Conservation (phyloP, 306 rosid species). For the Gillenia trifoliata region DNA sequence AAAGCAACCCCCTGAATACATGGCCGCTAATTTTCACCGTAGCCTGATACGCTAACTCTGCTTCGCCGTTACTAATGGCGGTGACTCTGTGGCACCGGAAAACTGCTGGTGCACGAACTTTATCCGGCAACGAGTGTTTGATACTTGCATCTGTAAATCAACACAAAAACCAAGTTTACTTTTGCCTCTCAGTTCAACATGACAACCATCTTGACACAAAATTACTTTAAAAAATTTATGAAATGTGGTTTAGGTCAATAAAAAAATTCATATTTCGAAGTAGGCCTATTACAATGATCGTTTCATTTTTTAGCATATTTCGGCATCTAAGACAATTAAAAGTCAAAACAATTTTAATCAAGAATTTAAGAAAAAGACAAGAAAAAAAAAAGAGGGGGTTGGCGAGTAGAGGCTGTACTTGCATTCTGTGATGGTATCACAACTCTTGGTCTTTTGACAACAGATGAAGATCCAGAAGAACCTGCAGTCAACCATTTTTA, state of each 20-base stretch:
- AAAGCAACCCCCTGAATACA: slow-evolving; percentile 73
- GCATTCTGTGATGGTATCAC: slow-evolving; percentile 37
- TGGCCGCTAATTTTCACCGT: slow-evolving; percentile 77
- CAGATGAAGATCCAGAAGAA: slow-evolving; percentile 42
- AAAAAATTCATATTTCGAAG: no score
- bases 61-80: slow-evolving; percentile 59
- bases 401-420: slow-evolving; percentile 36
- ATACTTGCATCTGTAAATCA: slow-evolving; percentile 52
- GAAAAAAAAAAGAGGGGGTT: not conserved
- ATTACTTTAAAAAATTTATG: no score
- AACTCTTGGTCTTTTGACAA: slow-evolving; percentile 50
- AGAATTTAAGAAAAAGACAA: not conserved
- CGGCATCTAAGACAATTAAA: no score
- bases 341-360: not conserved
- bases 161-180: slow-evolving; percentile 4
- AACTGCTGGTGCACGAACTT: slow-evolving; percentile 62
- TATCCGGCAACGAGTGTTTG: slow-evolving; percentile 54
- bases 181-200: not conserved
- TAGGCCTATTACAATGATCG: no score
- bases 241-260: no score
- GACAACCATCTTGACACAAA: no score
- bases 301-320: no score
- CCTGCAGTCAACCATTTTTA: not conserved
- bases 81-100: slow-evolving; percentile 82
- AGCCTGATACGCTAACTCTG: slow-evolving; percentile 64